Conservation (phyloP, 805 yeast genomes). For the Ogataea populi-albae region DNA sequence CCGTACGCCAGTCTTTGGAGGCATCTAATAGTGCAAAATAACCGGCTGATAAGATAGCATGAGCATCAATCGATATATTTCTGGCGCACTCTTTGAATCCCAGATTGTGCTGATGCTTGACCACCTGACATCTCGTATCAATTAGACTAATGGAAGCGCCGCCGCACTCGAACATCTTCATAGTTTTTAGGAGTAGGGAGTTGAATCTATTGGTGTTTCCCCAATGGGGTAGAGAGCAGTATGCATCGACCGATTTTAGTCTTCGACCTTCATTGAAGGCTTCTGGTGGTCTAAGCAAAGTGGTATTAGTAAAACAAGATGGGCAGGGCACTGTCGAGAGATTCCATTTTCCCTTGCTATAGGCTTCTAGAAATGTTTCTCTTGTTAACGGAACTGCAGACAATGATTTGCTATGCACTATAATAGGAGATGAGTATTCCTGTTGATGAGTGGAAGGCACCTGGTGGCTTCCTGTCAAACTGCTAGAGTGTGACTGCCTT, state of each 20-base stretch:
- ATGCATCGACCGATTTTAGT: conserved; percentile 40
- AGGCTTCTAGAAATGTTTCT: conserved; percentile 54
- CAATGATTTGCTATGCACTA: conserved; percentile 16
- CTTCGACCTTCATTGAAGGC: conserved; percentile 49
- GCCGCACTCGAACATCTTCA: conserved; percentile 40
- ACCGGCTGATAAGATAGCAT: conserved; percentile 58
- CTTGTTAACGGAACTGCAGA: conserved; percentile 40
- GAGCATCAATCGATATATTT: conserved; percentile 61
- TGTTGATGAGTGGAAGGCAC: conserved; percentile 12
- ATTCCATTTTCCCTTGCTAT: conserved; percentile 55
- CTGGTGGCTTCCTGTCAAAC: too few species aligned
- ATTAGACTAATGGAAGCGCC: conserved; percentile 63
- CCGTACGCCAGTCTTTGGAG: conserved; percentile 66
- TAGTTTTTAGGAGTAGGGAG: conserved; percentile 36
- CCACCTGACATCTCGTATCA: conserved; percentile 43
- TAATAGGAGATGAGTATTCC: conserved; percentile 13
- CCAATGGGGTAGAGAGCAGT: conserved; percentile 49
- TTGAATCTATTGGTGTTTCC: conserved; percentile 38
- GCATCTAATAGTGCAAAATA: conserved; percentile 59
- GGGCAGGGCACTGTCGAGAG: conserved; percentile 57
- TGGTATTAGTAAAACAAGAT: conserved; percentile 42
- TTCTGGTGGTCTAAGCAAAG: conserved; percentile 59
- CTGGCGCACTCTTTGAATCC: conserved; percentile 52
- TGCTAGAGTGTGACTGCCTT: conserved; percentile 6
- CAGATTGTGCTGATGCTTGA: conserved; percentile 49